Evolutionary conservation across 176 grass and related monocot species (phyloP).

Genomic region (maize (Zea mays)): Zm-B73-REFERENCE-NAM-5.0 NC_050098.1:24294501-24295000

Average conservation of each 20-base stretch:
- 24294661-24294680: background rate
- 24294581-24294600: background rate
- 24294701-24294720: conserved; percentile 29
- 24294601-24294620: background rate
- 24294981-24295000: conserved; percentile 19
- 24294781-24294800: conserved; percentile 39
- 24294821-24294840: conserved; percentile 37
- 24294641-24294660: conserved; percentile 17
- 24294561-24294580: background rate
- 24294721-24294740: conserved; percentile 51
- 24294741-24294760: conserved; percentile 59
- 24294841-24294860: conserved; percentile 50
- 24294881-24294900: background rate
- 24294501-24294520: background rate
- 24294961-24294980: background rate
- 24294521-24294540: background rate
- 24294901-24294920: background rate
- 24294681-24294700: conserved; percentile 44
- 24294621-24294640: conserved; percentile 21
- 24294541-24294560: background rate
- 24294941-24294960: conserved; percentile 8
- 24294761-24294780: conserved; percentile 48
- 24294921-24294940: background rate
- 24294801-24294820: conserved; percentile 49
- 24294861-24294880: conserved; percentile 25